These are phyloP conservation scores for Spongospora subterranea DNA, from an alignment of 208 protist species.

Conservation along the genomic window DNA sequence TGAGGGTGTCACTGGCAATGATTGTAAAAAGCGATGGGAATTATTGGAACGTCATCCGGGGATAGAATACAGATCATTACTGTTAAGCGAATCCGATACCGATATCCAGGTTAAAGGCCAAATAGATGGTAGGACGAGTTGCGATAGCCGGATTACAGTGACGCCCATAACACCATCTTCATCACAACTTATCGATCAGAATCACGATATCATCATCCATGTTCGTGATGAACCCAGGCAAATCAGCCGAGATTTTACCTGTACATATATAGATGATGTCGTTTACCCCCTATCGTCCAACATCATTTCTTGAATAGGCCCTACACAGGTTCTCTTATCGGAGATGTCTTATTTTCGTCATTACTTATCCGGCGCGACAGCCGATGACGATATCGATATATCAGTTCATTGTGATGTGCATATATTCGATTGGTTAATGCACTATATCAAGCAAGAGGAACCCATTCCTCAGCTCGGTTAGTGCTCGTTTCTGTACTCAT, in stretches of 20 bases:
- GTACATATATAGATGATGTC: neutral
- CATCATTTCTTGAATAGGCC: neutral
- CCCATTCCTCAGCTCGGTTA: neutral
- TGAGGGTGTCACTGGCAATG: neutral
- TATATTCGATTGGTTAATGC: constrained; percentile 49
- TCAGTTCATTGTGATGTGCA: constrained; percentile 42
- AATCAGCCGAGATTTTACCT: constrained; percentile 38
- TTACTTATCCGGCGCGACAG: neutral
- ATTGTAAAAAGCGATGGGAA: constrained; percentile 16
- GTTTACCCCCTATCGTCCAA: neutral
- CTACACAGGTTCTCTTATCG: constrained; percentile 4
- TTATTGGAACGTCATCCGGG: neutral
- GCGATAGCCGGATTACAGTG: no score
- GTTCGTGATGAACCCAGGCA: constrained; percentile 21
- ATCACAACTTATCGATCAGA: neutral
- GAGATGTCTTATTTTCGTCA: constrained; percentile 46
- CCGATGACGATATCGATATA: constrained; percentile 16
- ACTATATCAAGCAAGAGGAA: constrained; percentile 13
- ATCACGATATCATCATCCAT: constrained; percentile 36
- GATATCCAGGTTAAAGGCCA: neutral
- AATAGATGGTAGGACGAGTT: neutral
- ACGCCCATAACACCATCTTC: neutral
- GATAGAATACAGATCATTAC: neutral
- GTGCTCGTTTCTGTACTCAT: no score
- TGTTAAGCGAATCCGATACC: neutral